Conservation (phyloP, 2,329 filamentous ascomycete genomes). For the Stachybotrys chartarum region DNA sequence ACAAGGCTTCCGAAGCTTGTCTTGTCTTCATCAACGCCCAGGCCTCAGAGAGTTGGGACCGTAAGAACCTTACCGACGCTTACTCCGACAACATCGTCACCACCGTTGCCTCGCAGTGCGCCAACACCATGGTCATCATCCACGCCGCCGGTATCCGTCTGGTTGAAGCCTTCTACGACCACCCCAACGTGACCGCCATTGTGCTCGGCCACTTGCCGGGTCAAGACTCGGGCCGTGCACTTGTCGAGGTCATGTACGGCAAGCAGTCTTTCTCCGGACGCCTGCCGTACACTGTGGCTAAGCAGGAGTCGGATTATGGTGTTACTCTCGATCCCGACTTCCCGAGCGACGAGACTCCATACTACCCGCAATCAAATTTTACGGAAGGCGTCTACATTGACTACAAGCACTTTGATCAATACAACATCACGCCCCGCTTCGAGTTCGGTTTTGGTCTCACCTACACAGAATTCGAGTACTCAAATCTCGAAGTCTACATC, state of each 20-base stretch:
- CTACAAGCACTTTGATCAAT: constrained; percentile 74
- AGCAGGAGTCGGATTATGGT: constrained; percentile 42
- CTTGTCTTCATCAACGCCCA: constrained; percentile 78
- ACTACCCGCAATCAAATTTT: constrained; percentile 53
- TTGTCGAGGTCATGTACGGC: constrained; percentile 54
- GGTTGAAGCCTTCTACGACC: constrained; percentile 58
- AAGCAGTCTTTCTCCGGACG: constrained; percentile 46
- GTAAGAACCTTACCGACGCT: constrained; percentile 60
- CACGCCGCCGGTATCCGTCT: constrained; percentile 30
- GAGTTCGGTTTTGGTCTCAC: constrained; percentile 74
- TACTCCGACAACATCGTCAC: constrained; percentile 42
- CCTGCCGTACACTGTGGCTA: constrained; percentile 55
- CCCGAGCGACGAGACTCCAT: background rate
- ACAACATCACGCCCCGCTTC: constrained; percentile 61
- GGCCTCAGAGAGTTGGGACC: constrained; percentile 69
- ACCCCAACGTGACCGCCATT: constrained; percentile 57
- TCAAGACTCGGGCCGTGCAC: constrained; percentile 52
- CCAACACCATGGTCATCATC: background rate
- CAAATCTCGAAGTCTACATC: background rate
- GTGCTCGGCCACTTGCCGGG: constrained; percentile 58
- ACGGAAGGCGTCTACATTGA: constrained; percentile 67
- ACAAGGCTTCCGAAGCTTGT: constrained; percentile 49
- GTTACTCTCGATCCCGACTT: constrained; percentile 34
- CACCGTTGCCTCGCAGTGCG: background rate
- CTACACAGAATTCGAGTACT: constrained; percentile 61